These are phyloP conservation scores for Alliaria petiolata DNA, from an alignment of 345 rosid genomes.

Conservation along the genomic window DNA sequence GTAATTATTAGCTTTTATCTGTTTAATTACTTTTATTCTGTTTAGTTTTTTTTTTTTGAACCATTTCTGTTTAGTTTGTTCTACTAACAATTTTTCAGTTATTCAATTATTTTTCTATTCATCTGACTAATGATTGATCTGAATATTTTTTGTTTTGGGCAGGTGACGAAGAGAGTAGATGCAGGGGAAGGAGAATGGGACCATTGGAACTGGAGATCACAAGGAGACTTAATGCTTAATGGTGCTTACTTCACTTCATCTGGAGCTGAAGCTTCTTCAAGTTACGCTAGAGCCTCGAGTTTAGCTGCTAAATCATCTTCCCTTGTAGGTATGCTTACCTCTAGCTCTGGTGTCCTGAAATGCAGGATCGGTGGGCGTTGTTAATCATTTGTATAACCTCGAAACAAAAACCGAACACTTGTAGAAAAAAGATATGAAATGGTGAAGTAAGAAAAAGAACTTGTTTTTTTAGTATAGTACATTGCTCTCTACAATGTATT, in stretches of 20 bases:
- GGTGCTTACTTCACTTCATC: conserved; percentile 56
- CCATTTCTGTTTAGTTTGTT: no score
- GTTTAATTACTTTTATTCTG: no score
- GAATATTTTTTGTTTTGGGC: not conserved
- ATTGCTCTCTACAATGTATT: not conserved
- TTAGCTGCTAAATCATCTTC: conserved; percentile 58
- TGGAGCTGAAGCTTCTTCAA: conserved; percentile 40
- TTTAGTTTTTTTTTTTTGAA: no score
- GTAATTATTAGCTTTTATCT: no score
- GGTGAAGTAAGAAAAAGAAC: not conserved
- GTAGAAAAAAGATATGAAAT: not conserved
- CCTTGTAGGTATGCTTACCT: conserved; percentile 43
- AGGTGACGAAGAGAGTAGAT: conserved; percentile 51
- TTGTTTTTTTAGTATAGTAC: conserved; percentile 19
- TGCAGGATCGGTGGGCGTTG: conserved; percentile 46
- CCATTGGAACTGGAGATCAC: conserved; percentile 61
- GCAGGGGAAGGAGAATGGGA: conserved; percentile 31
- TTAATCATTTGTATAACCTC: conserved; percentile 24
- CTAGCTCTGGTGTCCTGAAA: conserved; percentile 40
- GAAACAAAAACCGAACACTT: not conserved
- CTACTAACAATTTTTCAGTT: no score
- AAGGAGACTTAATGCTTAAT: conserved; percentile 51
- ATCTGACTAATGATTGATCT: not conserved
- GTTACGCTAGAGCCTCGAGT: conserved; percentile 60
- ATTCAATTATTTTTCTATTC: no score